Percentiles rank a stretch among this genome's conserved stretches.
These are phyloP conservation scores for Calocybe gangraenosa DNA, from an alignment of 768 basidiomycete genomes.

Conservation along the genomic window DNA sequence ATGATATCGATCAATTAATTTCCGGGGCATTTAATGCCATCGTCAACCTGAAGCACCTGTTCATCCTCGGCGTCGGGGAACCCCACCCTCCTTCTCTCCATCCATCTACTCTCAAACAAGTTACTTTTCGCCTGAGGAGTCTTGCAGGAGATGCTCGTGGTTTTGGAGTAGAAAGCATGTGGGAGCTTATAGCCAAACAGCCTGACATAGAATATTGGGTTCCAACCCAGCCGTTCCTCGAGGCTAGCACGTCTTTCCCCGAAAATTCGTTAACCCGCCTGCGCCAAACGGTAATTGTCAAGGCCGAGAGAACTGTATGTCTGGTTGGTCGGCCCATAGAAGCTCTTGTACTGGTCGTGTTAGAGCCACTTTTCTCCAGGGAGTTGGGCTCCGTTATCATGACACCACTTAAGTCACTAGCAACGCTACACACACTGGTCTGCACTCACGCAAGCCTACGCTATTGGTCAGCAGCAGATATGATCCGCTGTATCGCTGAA, in stretches of 20 bases:
- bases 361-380: background rate
- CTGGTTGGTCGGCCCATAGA: background rate
- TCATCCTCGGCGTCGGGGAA: background rate
- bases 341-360: background rate
- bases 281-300: background rate
- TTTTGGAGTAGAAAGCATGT: background rate
- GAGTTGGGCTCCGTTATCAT: background rate
- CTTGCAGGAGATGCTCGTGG: background rate
- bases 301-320: background rate
- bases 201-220: conserved; percentile 8
- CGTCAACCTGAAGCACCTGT: conserved; percentile 8
- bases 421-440: background rate
- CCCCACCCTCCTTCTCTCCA: background rate
- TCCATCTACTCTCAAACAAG: conserved; percentile 3
- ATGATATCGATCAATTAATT: background rate
- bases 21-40: conserved; percentile 5
- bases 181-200: background rate
- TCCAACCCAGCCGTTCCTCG: background rate
- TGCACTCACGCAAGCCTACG: background rate
- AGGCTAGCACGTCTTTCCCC: background rate
- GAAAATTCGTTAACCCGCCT: background rate
- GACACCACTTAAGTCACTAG: background rate
- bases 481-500: background rate
- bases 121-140: conserved; percentile 1
- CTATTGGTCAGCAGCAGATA: background rate